Evolutionary conservation across 148 eudicot genomes (phyloP).

Genomic region (Salicornia ramosissima): DNA sequence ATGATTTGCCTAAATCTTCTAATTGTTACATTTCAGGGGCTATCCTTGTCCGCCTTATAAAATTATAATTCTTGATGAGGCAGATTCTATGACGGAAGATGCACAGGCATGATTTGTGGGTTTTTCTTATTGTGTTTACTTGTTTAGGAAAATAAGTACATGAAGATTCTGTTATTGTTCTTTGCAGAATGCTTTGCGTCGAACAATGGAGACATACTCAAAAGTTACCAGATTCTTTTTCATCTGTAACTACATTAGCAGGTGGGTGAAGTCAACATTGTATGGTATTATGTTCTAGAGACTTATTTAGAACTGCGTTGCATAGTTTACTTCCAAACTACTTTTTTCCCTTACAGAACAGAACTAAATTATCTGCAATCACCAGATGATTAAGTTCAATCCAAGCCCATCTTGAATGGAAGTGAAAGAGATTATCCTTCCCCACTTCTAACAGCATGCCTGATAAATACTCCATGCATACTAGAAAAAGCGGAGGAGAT

Average conservation of each 20-base stretch:
- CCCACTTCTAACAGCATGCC: too few relatives aligned
- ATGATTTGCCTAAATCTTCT: not conserved
- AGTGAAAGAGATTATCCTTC: too few relatives aligned
- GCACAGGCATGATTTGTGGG: constrained; percentile 62
- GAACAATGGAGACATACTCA: constrained; percentile 96
- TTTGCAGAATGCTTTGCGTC: constrained; percentile 87
- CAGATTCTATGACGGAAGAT: constrained; percentile 99
- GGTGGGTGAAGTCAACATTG: constrained; percentile 36
- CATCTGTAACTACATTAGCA: constrained; percentile 96
- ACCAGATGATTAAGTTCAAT: too few relatives aligned
- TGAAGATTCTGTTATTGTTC: constrained; percentile 8
- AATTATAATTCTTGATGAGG: constrained; percentile 89
- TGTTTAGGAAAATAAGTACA: not conserved
- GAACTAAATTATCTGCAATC: too few relatives aligned
- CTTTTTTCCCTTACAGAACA: not conserved
- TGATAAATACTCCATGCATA: too few relatives aligned
- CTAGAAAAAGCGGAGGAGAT: too few relatives aligned
- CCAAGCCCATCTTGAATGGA: too few relatives aligned
- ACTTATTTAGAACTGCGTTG: not conserved
- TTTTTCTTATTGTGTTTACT: not conserved
- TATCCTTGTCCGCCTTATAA: constrained; percentile 96
- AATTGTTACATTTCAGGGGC: constrained; percentile 36
- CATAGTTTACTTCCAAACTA: not conserved
- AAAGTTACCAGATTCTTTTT: constrained; percentile 96
- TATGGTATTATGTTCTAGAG: not conserved